Conservation (phyloP, 2,329 filamentous ascomycete species). For the Epichloe glyceriae region DNA sequence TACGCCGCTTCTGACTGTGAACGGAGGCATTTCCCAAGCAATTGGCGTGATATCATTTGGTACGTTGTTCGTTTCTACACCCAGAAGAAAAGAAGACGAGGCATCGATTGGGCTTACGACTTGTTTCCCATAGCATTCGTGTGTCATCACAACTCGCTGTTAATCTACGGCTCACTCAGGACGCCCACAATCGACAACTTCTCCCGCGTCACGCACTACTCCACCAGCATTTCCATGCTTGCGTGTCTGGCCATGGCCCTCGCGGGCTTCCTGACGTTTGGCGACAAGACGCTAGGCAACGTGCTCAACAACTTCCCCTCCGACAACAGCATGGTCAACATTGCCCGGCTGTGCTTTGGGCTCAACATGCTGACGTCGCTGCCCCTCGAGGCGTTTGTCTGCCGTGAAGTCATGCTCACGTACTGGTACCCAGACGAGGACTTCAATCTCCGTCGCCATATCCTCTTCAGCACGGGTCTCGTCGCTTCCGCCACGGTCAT, state of each 20-base stretch:
- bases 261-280: constrained; percentile 83
- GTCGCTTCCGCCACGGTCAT: constrained; percentile 68
- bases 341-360: constrained; percentile 89
- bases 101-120: too few relatives aligned
- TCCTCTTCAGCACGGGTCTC: constrained; percentile 73
- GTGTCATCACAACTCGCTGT: constrained; percentile 84
- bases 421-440: constrained; percentile 60
- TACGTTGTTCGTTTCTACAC: constrained; percentile 26
- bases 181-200: constrained; percentile 96
- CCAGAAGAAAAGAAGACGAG: background rate
- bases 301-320: constrained; percentile 95
- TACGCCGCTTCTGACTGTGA: constrained; percentile 61
- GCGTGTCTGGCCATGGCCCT: constrained; percentile 84
- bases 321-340: constrained; percentile 85
- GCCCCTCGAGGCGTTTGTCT: constrained; percentile 93
- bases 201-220: constrained; percentile 83
- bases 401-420: constrained; percentile 88
- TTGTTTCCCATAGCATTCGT: constrained; percentile 38
- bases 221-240: constrained; percentile 78
- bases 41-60: constrained; percentile 97
- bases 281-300: constrained; percentile 83
- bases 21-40: constrained; percentile 82
- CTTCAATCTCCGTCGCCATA: constrained; percentile 71
- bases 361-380: constrained; percentile 98
- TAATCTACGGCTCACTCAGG: constrained; percentile 91